Evolutionary conservation across 768 basidiomycete species (phyloP).

Genomic region (Clitopilus passeckerianus): DNA sequence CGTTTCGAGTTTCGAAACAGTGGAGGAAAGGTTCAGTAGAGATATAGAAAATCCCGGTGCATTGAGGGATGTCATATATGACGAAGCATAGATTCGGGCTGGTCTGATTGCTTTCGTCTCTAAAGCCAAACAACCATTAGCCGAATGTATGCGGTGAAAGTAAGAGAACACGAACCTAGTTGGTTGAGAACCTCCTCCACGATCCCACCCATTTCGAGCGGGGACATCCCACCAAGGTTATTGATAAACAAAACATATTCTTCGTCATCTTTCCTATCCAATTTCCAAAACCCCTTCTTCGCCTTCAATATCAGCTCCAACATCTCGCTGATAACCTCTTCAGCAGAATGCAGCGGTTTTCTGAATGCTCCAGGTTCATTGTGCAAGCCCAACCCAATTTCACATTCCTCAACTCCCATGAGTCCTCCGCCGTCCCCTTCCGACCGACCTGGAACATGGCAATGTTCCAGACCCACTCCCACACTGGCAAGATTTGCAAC

Average conservation of each 20-base stretch:
- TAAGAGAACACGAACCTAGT: conserved; percentile 30
- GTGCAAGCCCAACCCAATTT: conserved; percentile 52
- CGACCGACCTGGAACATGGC: conserved; percentile 47
- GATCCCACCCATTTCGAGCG: conserved; percentile 48
- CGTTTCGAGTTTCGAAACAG: conserved; percentile 10
- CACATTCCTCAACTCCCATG: conserved; percentile 19
- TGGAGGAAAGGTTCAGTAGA: conserved; percentile 39
- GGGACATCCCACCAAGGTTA: conserved; percentile 49
- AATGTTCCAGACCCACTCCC: conserved; percentile 46
- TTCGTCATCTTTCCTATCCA: conserved; percentile 33
- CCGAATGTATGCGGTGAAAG: neutral
- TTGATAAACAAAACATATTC: conserved; percentile 42
- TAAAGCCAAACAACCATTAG: conserved; percentile 8
- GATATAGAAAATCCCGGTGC: conserved; percentile 56
- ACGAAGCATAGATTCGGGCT: conserved; percentile 36
- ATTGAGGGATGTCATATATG: conserved; percentile 58
- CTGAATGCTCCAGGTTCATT: conserved; percentile 45
- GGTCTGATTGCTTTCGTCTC: conserved; percentile 26
- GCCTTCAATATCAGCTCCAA: conserved; percentile 30
- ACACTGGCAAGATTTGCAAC: conserved; percentile 27
- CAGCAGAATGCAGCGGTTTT: conserved; percentile 20
- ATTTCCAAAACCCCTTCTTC: conserved; percentile 33
- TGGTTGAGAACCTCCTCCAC: conserved; percentile 36
- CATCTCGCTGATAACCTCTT: conserved; percentile 25
- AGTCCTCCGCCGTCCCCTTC: conserved; percentile 11